Conservation (phyloP, 192 early-diverging fungal species). For the Backusella luteola region DNA sequence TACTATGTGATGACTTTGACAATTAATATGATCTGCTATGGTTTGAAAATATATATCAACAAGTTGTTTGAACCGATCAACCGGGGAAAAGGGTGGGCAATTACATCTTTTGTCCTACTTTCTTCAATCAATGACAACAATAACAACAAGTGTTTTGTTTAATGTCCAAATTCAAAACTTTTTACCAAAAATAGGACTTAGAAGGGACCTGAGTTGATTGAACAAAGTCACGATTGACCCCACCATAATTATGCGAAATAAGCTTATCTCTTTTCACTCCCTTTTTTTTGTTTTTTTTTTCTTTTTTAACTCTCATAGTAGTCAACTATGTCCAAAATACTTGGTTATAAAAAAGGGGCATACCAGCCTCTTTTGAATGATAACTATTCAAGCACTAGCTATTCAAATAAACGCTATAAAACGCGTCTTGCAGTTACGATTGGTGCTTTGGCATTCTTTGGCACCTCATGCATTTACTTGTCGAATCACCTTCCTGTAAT, state of each 20-base stretch:
- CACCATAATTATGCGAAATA: neutral
- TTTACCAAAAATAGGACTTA: constrained; percentile 1
- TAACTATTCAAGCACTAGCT: neutral
- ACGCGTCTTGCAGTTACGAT: neutral
- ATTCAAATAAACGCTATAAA: neutral
- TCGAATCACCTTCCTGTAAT: neutral
- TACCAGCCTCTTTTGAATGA: neutral
- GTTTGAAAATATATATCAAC: neutral
- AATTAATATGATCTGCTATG: neutral
- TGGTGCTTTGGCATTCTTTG: constrained; percentile 11
- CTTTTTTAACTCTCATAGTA: neutral
- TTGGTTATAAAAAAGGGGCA: neutral
- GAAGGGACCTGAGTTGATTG: neutral
- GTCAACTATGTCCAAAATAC: neutral
- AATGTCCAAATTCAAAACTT: neutral
- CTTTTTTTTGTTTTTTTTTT: neutral
- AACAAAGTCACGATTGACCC: neutral
- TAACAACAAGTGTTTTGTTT: neutral
- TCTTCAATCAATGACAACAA: neutral
- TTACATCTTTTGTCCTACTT: neutral
- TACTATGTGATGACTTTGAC: neutral
- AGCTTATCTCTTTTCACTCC: neutral
- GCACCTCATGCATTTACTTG: constrained; percentile 3
- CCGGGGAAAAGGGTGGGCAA: neutral
- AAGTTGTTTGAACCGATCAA: neutral